A percentile compares a stretch with the other conserved stretches of the same genome.
These are phyloP conservation scores for Colletotrichum simmondsii DNA, from an alignment of 2,329 filamentous ascomycete genomes.

Conservation along the genomic window DNA sequence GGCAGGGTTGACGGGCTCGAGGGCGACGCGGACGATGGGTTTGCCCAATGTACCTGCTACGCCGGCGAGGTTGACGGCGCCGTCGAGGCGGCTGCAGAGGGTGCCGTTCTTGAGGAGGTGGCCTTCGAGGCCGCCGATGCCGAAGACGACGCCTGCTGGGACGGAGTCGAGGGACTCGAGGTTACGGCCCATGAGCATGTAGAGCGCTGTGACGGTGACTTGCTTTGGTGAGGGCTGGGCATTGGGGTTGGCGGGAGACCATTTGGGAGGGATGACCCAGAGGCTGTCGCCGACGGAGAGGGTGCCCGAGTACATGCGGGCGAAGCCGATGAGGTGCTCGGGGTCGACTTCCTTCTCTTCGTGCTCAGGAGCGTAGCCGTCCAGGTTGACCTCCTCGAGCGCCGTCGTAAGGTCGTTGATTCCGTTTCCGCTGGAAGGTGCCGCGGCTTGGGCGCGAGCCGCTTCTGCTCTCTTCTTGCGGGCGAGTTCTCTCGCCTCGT, in stretches of 20 bases:
- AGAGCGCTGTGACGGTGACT: conserved; percentile 86
- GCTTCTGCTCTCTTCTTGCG: conserved; percentile 91
- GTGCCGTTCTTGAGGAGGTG: conserved; percentile 97
- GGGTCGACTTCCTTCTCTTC: conserved; percentile 73
- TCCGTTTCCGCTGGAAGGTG: conserved; percentile 54
- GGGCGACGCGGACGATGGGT: conserved; percentile 92
- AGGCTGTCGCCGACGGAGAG: conserved; percentile 89
- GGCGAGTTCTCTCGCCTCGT: conserved; percentile 89
- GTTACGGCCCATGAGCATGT: conserved; percentile 94
- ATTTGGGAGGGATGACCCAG: conserved; percentile 93
- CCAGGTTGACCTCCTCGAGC: conserved; percentile 69
- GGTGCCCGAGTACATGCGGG: conserved; percentile 90
- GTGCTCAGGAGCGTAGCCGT: conserved; percentile 58
- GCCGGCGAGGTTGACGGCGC: conserved; percentile 90
- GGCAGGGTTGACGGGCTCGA: conserved; percentile 91
- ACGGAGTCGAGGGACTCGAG: conserved; percentile 86
- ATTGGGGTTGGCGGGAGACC: conserved; percentile 82
- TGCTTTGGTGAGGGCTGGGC: conserved; percentile 80
- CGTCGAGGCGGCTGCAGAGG: conserved; percentile 86
- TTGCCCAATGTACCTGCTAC: conserved; percentile 78
- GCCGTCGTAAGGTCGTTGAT: conserved; percentile 69
- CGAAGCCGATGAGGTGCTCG: conserved; percentile 94
- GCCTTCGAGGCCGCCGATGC: conserved; percentile 91
- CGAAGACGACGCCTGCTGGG: conserved; percentile 94
- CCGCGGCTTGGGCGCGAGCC: conserved; percentile 77